Conservation (phyloP, 257 asterid species). For the Fraxinus pennsylvanica region DNA sequence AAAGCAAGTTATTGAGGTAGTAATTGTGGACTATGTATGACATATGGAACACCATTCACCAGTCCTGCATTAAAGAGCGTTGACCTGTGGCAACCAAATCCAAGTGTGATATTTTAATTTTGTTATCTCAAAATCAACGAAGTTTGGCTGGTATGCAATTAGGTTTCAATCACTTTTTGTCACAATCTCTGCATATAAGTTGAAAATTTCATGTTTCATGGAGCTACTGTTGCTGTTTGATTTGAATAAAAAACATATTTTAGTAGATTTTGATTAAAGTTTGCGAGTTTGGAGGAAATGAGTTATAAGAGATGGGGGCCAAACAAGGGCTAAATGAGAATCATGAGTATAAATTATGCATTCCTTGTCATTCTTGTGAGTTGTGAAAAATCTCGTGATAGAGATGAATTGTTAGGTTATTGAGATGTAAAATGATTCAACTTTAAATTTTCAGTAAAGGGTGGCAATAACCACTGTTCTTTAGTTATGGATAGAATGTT, state of each 20-base stretch:
- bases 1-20: not conserved
- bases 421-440: not conserved
- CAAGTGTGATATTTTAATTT: not conserved
- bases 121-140: not conserved
- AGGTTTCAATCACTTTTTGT: not conserved
- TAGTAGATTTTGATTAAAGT: too few relatives aligned
- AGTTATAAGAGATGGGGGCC: too few relatives aligned
- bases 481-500: not conserved
- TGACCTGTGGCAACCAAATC: not conserved
- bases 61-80: not conserved
- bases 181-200: not conserved
- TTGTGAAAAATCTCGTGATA: not conserved
- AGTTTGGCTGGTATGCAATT: not conserved
- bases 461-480: not conserved
- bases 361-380: conserved; percentile 5
- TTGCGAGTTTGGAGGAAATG: too few relatives aligned
- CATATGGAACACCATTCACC: not conserved
- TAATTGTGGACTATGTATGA: not conserved
- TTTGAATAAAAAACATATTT: too few relatives aligned
- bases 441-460: not conserved
- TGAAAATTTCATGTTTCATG: conserved; percentile 6
- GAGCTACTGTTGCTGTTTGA: too few relatives aligned
- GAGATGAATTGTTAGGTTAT: not conserved
- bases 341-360: not conserved
- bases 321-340: not conserved